Conservation (phyloP, 2,329 filamentous ascomycete genomes). For the Colletotrichum tropicale region DNA sequence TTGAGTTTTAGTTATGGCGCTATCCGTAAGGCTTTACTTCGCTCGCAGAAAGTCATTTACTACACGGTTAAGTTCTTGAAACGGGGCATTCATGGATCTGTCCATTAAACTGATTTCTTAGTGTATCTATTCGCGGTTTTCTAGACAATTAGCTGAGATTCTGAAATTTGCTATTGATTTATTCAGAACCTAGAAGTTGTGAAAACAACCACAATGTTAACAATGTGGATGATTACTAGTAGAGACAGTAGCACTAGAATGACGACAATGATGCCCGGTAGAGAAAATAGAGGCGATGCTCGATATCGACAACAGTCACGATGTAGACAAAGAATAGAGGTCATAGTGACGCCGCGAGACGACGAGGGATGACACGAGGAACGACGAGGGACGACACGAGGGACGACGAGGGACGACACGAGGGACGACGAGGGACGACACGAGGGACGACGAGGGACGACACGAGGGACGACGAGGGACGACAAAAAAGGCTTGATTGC, state of each 20-base stretch:
- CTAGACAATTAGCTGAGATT: background rate
- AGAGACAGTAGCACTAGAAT: background rate
- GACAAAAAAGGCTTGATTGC: background rate
- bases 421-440: no score
- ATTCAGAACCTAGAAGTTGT: background rate
- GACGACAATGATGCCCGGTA: accelerated
- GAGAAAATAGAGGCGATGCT: background rate
- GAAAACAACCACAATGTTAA: background rate
- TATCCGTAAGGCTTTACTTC: background rate
- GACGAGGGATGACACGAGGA: background rate
- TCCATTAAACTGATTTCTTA: background rate
- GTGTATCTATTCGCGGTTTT: background rate
- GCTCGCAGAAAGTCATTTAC: background rate
- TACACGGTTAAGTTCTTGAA: no score
- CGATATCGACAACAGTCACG: background rate
- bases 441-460: background rate
- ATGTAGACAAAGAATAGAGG: background rate
- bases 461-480: background rate
- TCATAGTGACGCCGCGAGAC: background rate
- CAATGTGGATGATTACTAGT: background rate
- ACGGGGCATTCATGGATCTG: no score
- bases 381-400: background rate
- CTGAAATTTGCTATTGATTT: accelerated
- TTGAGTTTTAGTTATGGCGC: background rate
- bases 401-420: no score